A percentile compares a stretch with the other conserved stretches of the same genome.
Conservation (phyloP, 2,329 filamentous ascomycete genomes). For the Cercospora janseana region DNA sequence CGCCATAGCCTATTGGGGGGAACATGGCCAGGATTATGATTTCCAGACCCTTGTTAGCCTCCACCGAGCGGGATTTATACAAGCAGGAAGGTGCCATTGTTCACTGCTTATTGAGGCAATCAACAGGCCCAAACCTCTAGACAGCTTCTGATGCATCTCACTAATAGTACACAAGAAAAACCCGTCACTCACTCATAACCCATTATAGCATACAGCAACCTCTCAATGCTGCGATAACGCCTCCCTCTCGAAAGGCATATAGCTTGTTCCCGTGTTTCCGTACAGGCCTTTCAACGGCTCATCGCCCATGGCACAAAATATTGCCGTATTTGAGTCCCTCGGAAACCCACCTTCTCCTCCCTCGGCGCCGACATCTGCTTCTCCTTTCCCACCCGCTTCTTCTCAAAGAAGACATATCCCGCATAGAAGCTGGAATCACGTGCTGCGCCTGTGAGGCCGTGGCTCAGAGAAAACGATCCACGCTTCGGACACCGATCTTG, state of each 20-base stretch:
- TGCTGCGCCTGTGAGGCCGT: constrained; percentile 48
- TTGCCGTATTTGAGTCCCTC: background rate
- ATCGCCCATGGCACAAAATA: background rate
- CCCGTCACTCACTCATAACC: background rate
- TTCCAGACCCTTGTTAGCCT: too few species aligned
- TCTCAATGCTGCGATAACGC: background rate
- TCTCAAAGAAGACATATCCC: constrained; percentile 60
- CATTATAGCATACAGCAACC: background rate
- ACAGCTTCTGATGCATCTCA: too few species aligned
- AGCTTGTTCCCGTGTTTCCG: background rate
- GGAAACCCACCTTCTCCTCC: constrained; percentile 7
- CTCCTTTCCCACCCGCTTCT: constrained; percentile 51
- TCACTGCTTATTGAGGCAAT: background rate
- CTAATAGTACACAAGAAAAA: background rate
- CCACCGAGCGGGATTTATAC: too few species aligned
- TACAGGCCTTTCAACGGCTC: constrained; percentile 7
- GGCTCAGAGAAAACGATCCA: constrained; percentile 52
- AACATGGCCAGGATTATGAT: too few species aligned
- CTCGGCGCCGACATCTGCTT: constrained; percentile 46
- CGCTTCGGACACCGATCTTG: constrained; percentile 22
- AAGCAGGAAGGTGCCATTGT: too few species aligned
- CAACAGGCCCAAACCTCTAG: too few species aligned
- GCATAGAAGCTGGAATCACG: constrained; percentile 54
- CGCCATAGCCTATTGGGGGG: background rate
- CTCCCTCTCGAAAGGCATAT: too few species aligned